A percentile compares a stretch with the other conserved stretches of the same genome.
Conservation (phyloP, 495 filamentous ascomycete species). For the Neurospora tetrasperma region DNA sequence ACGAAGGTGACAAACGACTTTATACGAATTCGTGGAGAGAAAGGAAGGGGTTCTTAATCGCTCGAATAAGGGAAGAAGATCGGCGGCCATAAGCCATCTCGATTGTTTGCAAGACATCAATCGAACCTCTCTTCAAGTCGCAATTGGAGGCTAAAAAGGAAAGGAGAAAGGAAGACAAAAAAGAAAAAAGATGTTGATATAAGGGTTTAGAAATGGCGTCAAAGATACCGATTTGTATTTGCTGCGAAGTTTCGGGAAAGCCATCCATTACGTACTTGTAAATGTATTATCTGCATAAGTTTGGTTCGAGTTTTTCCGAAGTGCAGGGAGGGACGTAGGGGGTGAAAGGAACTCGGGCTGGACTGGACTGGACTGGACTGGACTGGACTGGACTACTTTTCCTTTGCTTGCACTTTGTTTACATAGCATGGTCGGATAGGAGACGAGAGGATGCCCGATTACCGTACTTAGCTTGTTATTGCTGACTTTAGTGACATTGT, state of each 20-base stretch:
- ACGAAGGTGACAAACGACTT: conserved; percentile 7
- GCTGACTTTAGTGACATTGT: neutral
- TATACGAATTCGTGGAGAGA: neutral
- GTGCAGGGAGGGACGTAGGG: neutral
- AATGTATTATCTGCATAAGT: neutral
- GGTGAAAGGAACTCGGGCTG: neutral
- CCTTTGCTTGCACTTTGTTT: neutral
- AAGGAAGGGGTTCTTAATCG: neutral
- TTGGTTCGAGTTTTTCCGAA: neutral
- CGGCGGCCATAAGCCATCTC: neutral
- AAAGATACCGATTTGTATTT: neutral
- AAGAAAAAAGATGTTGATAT: neutral
- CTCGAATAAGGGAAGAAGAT: neutral
- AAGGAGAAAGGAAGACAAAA: neutral
- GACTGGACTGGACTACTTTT: neutral
- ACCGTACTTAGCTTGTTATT: neutral
- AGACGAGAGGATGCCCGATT: neutral
- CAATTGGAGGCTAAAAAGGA: neutral
- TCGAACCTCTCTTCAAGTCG: neutral
- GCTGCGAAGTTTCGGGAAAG: neutral
- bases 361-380: neutral
- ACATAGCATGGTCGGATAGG: neutral
- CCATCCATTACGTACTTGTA: neutral
- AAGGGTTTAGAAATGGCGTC: neutral
- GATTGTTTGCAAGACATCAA: neutral